Percentiles rank a stretch among this genome's conserved stretches.
Conservation (phyloP, 805 yeast genomes). For the Cyberlindnera meyerae region DNA sequence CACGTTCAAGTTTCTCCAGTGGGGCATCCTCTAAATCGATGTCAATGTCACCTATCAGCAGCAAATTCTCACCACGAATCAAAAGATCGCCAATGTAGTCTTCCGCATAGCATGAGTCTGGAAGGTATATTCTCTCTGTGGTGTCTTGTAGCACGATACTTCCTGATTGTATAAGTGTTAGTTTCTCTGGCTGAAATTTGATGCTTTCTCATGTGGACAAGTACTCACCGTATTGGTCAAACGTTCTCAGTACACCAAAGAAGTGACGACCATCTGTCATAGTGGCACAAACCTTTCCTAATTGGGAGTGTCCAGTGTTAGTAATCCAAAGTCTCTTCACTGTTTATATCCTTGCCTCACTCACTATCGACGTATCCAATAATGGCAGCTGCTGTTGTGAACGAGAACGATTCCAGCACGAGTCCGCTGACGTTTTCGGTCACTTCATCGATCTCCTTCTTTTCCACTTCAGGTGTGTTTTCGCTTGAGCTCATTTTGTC, state of each 20-base stretch:
- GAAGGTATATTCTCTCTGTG: constrained; percentile 72
- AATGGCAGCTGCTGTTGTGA: constrained; percentile 86
- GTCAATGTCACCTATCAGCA: constrained; percentile 89
- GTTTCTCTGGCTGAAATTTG: no score
- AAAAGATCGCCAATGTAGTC: constrained; percentile 73
- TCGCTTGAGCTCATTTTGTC: constrained; percentile 12
- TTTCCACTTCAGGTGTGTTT: constrained; percentile 13
- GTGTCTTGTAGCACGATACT: constrained; percentile 91
- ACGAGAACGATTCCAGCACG: constrained; percentile 74
- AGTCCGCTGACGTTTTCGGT: constrained; percentile 47
- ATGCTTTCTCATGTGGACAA: no score
- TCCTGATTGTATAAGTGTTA: no score
- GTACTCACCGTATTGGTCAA: constrained; percentile 76
- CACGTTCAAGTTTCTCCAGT: constrained; percentile 47
- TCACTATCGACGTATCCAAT: constrained; percentile 78
- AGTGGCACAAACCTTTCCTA: constrained; percentile 68
- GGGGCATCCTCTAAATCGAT: constrained; percentile 79
- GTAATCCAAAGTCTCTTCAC: no score
- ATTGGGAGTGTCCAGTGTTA: background rate
- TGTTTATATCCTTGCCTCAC: no score
- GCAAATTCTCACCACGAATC: constrained; percentile 94
- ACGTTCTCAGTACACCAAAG: constrained; percentile 87
- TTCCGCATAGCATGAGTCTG: constrained; percentile 64
- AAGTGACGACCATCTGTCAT: constrained; percentile 86
- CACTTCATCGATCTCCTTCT: constrained; percentile 20